Base-by-base conservation (phyloP, 352 stramenopile genomes). In the Thalassiosira mediterranea region DNA sequence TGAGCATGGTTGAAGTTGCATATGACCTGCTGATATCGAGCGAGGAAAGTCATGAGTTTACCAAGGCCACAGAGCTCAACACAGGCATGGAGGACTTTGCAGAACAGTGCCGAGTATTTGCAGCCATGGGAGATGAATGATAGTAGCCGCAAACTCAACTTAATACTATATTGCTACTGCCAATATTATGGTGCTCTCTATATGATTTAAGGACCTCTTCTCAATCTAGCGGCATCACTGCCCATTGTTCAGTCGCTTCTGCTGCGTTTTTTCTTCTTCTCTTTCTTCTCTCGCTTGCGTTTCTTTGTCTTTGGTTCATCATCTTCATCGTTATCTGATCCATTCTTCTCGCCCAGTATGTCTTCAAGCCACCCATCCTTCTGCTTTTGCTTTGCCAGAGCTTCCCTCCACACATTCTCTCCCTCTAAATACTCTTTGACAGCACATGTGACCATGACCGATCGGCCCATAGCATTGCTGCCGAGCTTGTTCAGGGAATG, bases 71-170 rank as follows among this genome's bases (percentile, higher is more conserved):
- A 25, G 79, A 84, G 46, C n/a, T n/a, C n/a, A n/a, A n/a, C n/a
- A n/a, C n/a, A n/a, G 82, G 79, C 15, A 81, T 90, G 52, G 81
- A 89, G 75, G 86, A 91, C 23, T 91, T 91, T 74, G 79, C 82
- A 11, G 86, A 91, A 46, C 86, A 91, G 70, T 91, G 86, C 47
- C 47, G 76, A 61, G 78, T 91, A 21, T 88, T 91, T 84, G 80
- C 83, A 49, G 53, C 63, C 13, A 47, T 72, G 32, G 62, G 59
- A 3, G 61, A 72, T 42, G 65, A 76, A 15, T 56, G 21, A 2
- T 56, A 29, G 34, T 34, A 44, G 37, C 15, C 15, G 37, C 2
- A 32, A 56, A 23, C 21, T 21, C 15, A 56, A 53, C 23, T n/a
- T 32, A n/a, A n/a, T n/a, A 67, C 0, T 47, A 53, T 53, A 1